phyloP scores from a whole-genome alignment of 163 green algal genomes.

The Picocystis sp. region DNA sequence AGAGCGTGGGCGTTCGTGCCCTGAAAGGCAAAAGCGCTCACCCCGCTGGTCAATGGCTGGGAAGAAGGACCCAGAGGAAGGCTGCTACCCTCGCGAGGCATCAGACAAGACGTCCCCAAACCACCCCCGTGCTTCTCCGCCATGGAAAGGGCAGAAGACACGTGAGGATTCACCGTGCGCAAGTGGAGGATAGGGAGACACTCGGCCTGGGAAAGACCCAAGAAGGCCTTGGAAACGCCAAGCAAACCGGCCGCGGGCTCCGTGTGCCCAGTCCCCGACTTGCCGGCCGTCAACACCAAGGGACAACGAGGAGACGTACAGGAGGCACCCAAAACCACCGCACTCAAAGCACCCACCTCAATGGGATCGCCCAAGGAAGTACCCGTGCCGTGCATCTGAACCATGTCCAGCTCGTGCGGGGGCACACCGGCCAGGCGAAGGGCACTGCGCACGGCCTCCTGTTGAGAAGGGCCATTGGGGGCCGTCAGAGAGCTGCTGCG shows the following conservation, averaged over 20 bases:
- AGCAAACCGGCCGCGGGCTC: too few relatives aligned
- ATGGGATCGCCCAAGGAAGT: conserved; percentile 23
- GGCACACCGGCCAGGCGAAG: too few relatives aligned
- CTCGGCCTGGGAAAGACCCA: too few relatives aligned
- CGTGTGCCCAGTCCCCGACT: too few relatives aligned
- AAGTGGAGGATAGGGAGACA: conserved; percentile 28
- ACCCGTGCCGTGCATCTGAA: conserved; percentile 18
- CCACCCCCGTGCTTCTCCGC: too few relatives aligned
- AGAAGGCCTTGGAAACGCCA: too few relatives aligned
- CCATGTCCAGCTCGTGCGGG: not conserved
- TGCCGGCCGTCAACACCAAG: too few relatives aligned
- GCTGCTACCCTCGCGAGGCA: too few relatives aligned
- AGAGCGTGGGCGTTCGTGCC: conserved; percentile 48
- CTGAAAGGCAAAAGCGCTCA: conserved; percentile 54
- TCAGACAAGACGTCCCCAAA: too few relatives aligned
- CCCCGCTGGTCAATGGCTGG: not conserved
- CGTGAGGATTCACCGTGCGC: conserved; percentile 34
- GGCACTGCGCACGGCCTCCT: not conserved
- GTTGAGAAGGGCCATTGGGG: conserved; percentile 28
- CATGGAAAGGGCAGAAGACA: conserved; percentile 9
- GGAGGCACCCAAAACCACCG: too few relatives aligned
- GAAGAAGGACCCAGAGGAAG: too few relatives aligned
- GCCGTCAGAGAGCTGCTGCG: conserved; percentile 30
- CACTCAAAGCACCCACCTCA: conserved; percentile 9
- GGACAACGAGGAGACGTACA: too few relatives aligned